Conservation (phyloP, 2,329 filamentous ascomycete species). For the Xylaria hypoxylon region DNA sequence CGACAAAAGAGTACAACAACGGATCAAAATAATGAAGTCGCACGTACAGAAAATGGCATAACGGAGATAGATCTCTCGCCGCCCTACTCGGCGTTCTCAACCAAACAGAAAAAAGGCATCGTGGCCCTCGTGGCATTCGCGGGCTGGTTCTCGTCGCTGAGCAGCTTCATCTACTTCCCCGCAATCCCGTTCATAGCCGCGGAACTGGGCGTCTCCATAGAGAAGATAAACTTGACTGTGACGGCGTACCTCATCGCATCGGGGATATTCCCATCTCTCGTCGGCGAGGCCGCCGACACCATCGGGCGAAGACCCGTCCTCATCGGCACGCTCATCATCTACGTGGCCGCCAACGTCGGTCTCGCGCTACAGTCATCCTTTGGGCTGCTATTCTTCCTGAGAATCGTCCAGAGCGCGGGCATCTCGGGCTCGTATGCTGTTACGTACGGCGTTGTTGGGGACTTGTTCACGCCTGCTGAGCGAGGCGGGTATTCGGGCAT, state of each 20-base stretch:
- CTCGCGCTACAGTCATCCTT: constrained; percentile 34
- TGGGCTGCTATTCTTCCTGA: constrained; percentile 32
- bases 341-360: constrained; percentile 36
- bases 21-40: neutral
- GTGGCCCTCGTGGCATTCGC: constrained; percentile 27
- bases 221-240: constrained; percentile 39
- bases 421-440: constrained; percentile 39
- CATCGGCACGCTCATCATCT: constrained; percentile 29
- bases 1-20: too few relatives aligned
- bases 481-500: constrained; percentile 36
- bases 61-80: neutral
- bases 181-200: constrained; percentile 19
- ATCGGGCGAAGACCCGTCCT: constrained; percentile 33
- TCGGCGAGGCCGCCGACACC: constrained; percentile 36
- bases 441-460: constrained; percentile 38
- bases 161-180: too few relatives aligned
- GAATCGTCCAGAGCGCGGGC: constrained; percentile 38
- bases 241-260: constrained; percentile 32
- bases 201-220: constrained; percentile 29
- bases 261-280: constrained; percentile 27
- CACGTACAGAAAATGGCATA: neutral
- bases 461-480: constrained; percentile 36
- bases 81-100: constrained; percentile 29
- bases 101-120: constrained; percentile 23
- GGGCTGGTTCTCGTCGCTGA: constrained; percentile 27